Base-by-base conservation (phyloP, 805 yeast species). In the Myxozyma lipomycoides region DNA sequence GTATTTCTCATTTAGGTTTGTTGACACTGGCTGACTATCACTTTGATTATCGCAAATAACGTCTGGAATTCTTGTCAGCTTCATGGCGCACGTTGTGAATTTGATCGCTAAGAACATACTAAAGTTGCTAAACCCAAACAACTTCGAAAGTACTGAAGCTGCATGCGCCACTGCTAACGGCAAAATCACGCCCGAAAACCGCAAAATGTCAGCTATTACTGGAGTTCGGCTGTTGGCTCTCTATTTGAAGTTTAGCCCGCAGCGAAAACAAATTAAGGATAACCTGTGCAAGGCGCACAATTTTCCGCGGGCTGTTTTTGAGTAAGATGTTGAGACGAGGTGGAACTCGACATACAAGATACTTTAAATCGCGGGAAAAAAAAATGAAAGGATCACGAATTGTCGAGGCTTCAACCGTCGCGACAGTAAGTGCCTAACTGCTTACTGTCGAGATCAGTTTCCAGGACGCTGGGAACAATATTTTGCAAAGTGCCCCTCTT, bases 321-420 rank as follows among this genome's bases (percentile, higher is more conserved):
- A 40, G 43, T 40, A 40, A 17, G 28, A 40, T 24, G 43, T 40
- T 23, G 43, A 3, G 28, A 17, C 43, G n/a, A n/a, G n/a, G n/a
- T n/a, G n/a, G n/a, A n/a, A n/a, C n/a, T n/a, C n/a, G n/a, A n/a
- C n/a, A n/a, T n/a, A n/a, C n/a, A n/a, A n/a, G n/a, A n/a, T n/a
- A n/a, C n/a, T n/a, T n/a, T n/a, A n/a, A n/a, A n/a, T n/a, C n/a
- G n/a, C n/a, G n/a, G n/a, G n/a, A n/a, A n/a, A n/a, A n/a, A n/a
- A n/a, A n/a, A n/a, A n/a, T n/a, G n/a, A n/a, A n/a, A n/a, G n/a
- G n/a, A n/a, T n/a, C n/a, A n/a, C n/a, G n/a, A n/a, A n/a, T n/a
- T 28, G 34, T 28, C 34, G 10, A 15, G 15, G 34, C 34, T 28
- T 28, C 15, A 28, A 28, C 12, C 34, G 34, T 28, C 34, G 34